Conservation (phyloP, 73 alveolate species). For the Paramecium octaurelia region DNA sequence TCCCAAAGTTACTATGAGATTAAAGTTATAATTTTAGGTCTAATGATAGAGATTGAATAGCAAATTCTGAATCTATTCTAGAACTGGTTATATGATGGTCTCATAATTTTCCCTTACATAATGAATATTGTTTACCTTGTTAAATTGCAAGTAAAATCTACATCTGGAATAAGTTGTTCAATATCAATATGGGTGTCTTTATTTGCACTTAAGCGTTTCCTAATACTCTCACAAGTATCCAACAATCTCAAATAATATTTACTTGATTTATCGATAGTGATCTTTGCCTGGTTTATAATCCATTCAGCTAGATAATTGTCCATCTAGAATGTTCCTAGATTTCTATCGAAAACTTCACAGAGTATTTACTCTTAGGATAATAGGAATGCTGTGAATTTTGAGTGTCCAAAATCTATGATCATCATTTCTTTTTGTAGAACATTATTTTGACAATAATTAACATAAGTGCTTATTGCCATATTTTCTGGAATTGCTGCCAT, state of each 20-base stretch:
- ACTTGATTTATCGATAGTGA: neutral
- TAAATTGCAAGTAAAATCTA: neutral
- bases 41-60: neutral
- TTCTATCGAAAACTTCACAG: neutral
- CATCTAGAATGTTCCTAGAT: neutral
- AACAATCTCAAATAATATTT: neutral
- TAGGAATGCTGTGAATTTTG: neutral
- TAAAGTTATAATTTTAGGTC: neutral
- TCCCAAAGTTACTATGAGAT: neutral
- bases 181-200: neutral
- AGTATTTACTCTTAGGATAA: neutral
- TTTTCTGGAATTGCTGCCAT: neutral
- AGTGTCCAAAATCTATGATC: neutral
- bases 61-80: neutral
- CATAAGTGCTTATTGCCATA: neutral
- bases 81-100: neutral
- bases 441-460: neutral
- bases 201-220: constrained; percentile 1
- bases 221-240: neutral
- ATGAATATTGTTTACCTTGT: neutral
- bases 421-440: neutral
- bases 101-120: neutral
- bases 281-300: neutral
- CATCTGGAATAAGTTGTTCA: neutral
- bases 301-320: neutral